Evolutionary conservation across 225 moss, liverwort and hornwort genomes (phyloP).

Genomic region (Anthoceros angustus): DNA sequence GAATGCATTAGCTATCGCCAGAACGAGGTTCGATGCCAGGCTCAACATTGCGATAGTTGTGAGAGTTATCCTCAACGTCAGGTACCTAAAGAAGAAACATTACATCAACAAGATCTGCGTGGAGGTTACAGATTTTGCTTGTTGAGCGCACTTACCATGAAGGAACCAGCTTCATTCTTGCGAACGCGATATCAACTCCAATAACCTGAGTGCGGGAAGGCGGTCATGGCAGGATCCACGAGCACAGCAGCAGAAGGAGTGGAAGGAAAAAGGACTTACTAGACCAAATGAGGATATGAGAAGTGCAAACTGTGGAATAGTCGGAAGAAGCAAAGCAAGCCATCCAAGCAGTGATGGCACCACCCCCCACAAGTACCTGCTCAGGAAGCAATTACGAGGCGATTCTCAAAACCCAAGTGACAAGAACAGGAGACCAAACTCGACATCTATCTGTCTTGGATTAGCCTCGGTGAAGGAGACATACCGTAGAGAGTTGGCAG

Average conservation of each 20-base stretch:
- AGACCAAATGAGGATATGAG: conserved; percentile 63
- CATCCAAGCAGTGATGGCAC: conserved; percentile 73
- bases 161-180: conserved; percentile 64
- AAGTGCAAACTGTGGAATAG: conserved; percentile 48
- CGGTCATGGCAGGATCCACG: neutral
- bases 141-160: conserved; percentile 30
- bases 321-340: conserved; percentile 65
- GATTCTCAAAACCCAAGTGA: neutral
- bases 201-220: conserved; percentile 32
- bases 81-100: conserved; percentile 37
- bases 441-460: neutral
- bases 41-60: conserved; percentile 60
- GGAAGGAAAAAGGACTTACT: conserved; percentile 18
- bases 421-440: neutral
- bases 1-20: conserved; percentile 19
- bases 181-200: conserved; percentile 61
- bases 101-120: neutral
- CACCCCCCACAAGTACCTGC: conserved; percentile 85
- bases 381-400: neutral
- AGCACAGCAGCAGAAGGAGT: neutral
- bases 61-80: conserved; percentile 61
- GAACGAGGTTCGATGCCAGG: conserved; percentile 60
- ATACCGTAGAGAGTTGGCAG: neutral
- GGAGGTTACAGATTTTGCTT: neutral
- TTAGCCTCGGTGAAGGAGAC: neutral